These are phyloP conservation scores for Phoma sp. DNA, from an alignment of 2,329 filamentous ascomycete species.

Conservation along the genomic window DNA sequence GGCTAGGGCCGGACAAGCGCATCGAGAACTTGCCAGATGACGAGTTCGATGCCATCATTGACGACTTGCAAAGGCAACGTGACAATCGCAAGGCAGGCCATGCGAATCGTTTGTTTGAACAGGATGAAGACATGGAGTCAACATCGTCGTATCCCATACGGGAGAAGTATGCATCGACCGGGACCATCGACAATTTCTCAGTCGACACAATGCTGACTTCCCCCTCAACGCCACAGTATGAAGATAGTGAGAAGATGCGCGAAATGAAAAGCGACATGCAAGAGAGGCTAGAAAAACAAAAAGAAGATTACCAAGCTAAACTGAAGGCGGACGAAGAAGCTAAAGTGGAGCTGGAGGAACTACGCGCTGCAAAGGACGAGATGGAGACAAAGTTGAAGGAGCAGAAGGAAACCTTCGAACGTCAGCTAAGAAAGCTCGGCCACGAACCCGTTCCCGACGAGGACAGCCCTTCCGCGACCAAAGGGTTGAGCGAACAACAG, in stretches of 20 bases:
- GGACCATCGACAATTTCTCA: slow-evolving; percentile 94
- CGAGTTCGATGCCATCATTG: slow-evolving; percentile 89
- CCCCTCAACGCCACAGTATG: slow-evolving; percentile 85
- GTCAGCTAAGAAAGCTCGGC: slow-evolving; percentile 72
- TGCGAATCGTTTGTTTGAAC: slow-evolving; percentile 58
- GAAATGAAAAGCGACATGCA: slow-evolving; percentile 84
- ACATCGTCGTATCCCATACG: slow-evolving; percentile 84
- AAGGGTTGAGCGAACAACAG: slow-evolving; percentile 63
- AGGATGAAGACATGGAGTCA: slow-evolving; percentile 88
- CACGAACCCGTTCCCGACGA: slow-evolving; percentile 59
- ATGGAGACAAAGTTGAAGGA: slow-evolving; percentile 86
- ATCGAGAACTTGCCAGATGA: slow-evolving; percentile 90
- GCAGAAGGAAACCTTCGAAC: slow-evolving; percentile 84
- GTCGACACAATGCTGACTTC: slow-evolving; percentile 93
- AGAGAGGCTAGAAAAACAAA: slow-evolving; percentile 79
- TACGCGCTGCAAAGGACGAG: slow-evolving; percentile 80
- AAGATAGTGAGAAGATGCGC: slow-evolving; percentile 77
- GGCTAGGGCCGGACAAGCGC: slow-evolving; percentile 89
- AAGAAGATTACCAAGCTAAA: slow-evolving; percentile 80
- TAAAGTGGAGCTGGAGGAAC: slow-evolving; percentile 79
- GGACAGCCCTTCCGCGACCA: slow-evolving; percentile 56
- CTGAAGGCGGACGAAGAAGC: slow-evolving; percentile 76
- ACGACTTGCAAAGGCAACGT: slow-evolving; percentile 88
- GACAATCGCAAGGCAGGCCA: slow-evolving; percentile 78
- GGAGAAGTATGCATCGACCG: slow-evolving; percentile 95